Conservation (phyloP, 2,329 filamentous ascomycete species). For the Biscogniauxia marginata region DNA sequence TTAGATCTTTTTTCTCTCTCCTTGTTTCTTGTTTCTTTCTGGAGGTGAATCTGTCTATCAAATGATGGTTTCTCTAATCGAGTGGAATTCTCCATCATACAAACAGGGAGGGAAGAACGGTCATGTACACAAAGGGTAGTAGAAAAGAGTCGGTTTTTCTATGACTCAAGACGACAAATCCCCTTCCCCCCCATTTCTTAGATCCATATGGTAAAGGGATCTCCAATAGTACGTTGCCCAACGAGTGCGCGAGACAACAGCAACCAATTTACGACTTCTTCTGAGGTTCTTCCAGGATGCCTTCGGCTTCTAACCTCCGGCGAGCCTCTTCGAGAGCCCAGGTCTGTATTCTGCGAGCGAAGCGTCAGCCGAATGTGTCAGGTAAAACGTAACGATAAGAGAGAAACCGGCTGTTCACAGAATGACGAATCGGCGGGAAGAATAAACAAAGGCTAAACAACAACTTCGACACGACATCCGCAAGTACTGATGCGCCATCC, state of each 20-base stretch:
- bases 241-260: neutral
- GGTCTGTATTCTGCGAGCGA: constrained; percentile 79
- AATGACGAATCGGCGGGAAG: neutral
- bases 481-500: no score
- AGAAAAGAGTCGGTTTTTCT: neutral
- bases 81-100: constrained; percentile 2
- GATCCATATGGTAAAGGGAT: neutral
- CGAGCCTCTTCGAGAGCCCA: constrained; percentile 98
- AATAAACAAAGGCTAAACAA: no score
- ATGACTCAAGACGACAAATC: neutral
- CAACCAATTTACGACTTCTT: constrained; percentile 43
- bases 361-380: constrained; percentile 26
- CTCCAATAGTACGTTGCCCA: neutral
- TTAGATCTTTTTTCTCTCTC: neutral
- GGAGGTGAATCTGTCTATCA: no score
- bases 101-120: constrained; percentile 1
- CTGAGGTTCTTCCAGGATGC: constrained; percentile 80
- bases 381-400: neutral
- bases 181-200: neutral
- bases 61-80: constrained; percentile 19
- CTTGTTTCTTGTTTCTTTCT: neutral
- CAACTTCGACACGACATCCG: no score
- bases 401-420: no score
- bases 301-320: constrained; percentile 91
- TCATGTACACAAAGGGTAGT: neutral